A percentile compares a stretch with the other conserved stretches of the same genome.
Conservation (phyloP, 805 yeast genomes). For the Candida montana region DNA sequence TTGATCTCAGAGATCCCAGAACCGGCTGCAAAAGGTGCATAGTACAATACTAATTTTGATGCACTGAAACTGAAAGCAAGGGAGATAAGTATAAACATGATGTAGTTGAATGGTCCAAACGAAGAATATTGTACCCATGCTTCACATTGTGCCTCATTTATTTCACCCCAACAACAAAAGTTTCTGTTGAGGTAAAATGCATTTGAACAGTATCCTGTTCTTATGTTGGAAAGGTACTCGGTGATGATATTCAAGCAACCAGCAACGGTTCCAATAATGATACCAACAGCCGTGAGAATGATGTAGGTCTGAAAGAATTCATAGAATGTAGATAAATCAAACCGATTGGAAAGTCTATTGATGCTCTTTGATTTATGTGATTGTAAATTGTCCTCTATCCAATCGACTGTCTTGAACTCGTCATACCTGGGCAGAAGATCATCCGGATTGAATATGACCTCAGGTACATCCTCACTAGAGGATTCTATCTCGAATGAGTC, state of each 20-base stretch:
- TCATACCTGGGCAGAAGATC: constrained; percentile 40
- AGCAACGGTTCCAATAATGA: constrained; percentile 76
- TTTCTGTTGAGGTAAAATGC: constrained; percentile 65
- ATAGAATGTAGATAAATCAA: constrained; percentile 9
- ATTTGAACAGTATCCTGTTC: constrained; percentile 70
- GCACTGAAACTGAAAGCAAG: constrained; percentile 57
- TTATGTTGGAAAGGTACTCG: constrained; percentile 76
- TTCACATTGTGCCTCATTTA: constrained; percentile 42
- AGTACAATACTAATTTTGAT: constrained; percentile 59
- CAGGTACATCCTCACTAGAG: background rate
- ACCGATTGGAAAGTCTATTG: background rate
- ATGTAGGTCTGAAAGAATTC: constrained; percentile 46
- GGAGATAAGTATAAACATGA: constrained; percentile 55
- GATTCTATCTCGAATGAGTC: constrained; percentile 5
- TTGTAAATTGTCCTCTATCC: constrained; percentile 56
- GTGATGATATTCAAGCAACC: constrained; percentile 77
- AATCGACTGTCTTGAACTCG: constrained; percentile 62
- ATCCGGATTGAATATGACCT: background rate
- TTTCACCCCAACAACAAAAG: constrained; percentile 77
- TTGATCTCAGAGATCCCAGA: constrained; percentile 97
- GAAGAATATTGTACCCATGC: constrained; percentile 69
- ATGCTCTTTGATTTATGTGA: constrained; percentile 32
- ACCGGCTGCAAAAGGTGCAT: constrained; percentile 92
- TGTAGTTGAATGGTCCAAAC: constrained; percentile 41
- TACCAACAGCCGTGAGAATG: constrained; percentile 70